Conservation (phyloP, 2,329 filamentous ascomycete genomes). For the Nigrograna mackinnonii region DNA sequence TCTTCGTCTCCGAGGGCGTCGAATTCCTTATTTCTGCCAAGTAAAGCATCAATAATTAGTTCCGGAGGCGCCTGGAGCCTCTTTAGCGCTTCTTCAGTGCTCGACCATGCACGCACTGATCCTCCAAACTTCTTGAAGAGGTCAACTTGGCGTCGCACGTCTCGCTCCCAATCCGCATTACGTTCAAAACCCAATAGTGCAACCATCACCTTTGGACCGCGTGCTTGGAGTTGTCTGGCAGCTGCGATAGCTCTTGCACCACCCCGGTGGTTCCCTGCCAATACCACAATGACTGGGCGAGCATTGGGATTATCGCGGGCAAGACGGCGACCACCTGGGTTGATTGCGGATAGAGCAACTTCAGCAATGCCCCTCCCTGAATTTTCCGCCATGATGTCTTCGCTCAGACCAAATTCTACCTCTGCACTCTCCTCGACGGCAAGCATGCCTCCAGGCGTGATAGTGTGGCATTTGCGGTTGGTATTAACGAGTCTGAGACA, state of each 20-base stretch:
- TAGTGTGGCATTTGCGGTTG: constrained; percentile 59
- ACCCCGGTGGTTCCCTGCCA: constrained; percentile 95
- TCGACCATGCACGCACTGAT: constrained; percentile 66
- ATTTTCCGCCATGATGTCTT: constrained; percentile 91
- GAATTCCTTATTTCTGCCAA: constrained; percentile 85
- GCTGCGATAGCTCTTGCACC: constrained; percentile 84
- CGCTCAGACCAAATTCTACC: constrained; percentile 81
- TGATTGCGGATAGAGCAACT: constrained; percentile 71
- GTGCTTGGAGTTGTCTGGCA: constrained; percentile 83
- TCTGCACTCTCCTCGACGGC: constrained; percentile 91
- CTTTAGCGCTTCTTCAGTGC: constrained; percentile 58
- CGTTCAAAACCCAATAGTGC: constrained; percentile 85
- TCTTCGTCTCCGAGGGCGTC: constrained; percentile 84
- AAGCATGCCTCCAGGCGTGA: constrained; percentile 79
- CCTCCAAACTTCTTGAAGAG: constrained; percentile 85
- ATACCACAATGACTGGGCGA: constrained; percentile 67
- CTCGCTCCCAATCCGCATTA: constrained; percentile 77
- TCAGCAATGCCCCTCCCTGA: constrained; percentile 87
- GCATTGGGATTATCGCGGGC: constrained; percentile 50
- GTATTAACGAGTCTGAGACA: constrained; percentile 58
- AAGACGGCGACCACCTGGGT: constrained; percentile 61
- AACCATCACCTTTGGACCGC: constrained; percentile 77
- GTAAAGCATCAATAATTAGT: constrained; percentile 84
- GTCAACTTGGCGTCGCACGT: constrained; percentile 79
- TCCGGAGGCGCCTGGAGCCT: constrained; percentile 68